Base-by-base conservation (phyloP, 1,284 basidiomycete species). In the Ganoderma sinense region DNA sequence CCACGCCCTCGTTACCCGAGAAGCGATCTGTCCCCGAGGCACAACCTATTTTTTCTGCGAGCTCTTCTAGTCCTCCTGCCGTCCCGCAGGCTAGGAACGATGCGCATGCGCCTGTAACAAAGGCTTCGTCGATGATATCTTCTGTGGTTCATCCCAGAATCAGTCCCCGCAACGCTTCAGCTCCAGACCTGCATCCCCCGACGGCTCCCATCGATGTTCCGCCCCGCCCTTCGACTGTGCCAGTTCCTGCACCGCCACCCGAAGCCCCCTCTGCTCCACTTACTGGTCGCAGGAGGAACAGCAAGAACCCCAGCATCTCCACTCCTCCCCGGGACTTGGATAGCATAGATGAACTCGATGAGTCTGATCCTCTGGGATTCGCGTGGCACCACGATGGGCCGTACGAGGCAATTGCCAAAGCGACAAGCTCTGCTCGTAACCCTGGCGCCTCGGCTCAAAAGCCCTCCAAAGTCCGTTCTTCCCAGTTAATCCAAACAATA, bases 321-420 rank as follows among this genome's bases (percentile, higher is more conserved):
- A 72, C 79, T 7, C 74, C 79, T 71, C 69, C 82, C 75, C 74
- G 74, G 51, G 84, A 87, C 66, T 83, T 94, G 62, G 92, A 93
- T 80, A 84, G 85, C 36, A 91, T 94, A 70, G 92, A 94, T 75
- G 90, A 93, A 78, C 79, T 94, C 51, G 92, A 94, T 75, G 91
- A 92, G 77, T 87, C 87, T 16, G 90, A 88, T 76, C 90, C 91
- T 4, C 83, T 89, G 66, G 91, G 91, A 4, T 71, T 84, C 20
- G 79, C 83, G 18, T 81, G 90, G 72, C 92, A 93, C 76, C 90
- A 93, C 73, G 83, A 82, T 58, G 88, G 91, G 0, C 91, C 91
- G 29, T 94, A 93, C 75, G 91, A 94, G 74, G 88, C 85, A 2
- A 84, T 73, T 16, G 73, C 69, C 40, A 73, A 71, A 66, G 69